Percentiles rank a stretch among this genome's conserved stretches.
These are phyloP conservation scores for Ogataea hybrid DNA, from an alignment of 1,139 yeast species.

Conservation along the genomic window DNA sequence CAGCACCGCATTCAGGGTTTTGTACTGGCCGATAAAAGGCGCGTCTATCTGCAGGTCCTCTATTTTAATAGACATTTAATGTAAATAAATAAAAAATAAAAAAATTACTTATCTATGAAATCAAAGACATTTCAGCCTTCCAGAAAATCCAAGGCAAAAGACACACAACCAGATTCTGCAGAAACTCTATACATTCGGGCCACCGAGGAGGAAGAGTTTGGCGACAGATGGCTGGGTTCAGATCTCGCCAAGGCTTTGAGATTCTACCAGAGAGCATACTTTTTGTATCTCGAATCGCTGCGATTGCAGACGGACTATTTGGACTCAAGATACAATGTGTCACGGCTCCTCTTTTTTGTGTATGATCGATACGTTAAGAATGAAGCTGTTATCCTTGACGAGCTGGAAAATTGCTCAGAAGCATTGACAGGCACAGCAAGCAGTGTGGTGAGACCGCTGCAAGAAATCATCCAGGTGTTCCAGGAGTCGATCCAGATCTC, in stretches of 20 bases:
- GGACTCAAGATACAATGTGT: slow-evolving; percentile 48
- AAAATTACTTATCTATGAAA: neutral
- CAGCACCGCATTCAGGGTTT: neutral
- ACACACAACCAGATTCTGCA: slow-evolving; percentile 36
- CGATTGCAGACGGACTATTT: slow-evolving; percentile 24
- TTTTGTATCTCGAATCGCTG: slow-evolving; percentile 37
- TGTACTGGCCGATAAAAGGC: neutral
- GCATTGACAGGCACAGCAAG: slow-evolving; percentile 35
- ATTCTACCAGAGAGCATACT: slow-evolving; percentile 50
- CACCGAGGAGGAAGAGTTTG: slow-evolving; percentile 51
- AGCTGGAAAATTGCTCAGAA: slow-evolving; percentile 42
- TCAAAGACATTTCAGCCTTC: slow-evolving; percentile 15
- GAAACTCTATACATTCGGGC: slow-evolving; percentile 51
- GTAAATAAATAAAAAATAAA: slow-evolving; percentile 2
- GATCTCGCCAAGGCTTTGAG: slow-evolving; percentile 52
- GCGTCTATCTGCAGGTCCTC: neutral
- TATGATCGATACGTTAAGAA: slow-evolving; percentile 42
- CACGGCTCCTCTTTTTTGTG: slow-evolving; percentile 49
- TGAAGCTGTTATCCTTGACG: slow-evolving; percentile 42
- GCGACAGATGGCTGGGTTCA: slow-evolving; percentile 57
- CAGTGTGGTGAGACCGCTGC: slow-evolving; percentile 42
- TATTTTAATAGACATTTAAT: neutral
- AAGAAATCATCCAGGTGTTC: slow-evolving; percentile 38
- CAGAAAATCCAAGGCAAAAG: slow-evolving; percentile 12
- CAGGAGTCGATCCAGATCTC: slow-evolving; percentile 36